phyloP scores from a whole-genome alignment of 2,329 filamentous ascomycete genomes.

The Monilinia aucupariae region DNA sequence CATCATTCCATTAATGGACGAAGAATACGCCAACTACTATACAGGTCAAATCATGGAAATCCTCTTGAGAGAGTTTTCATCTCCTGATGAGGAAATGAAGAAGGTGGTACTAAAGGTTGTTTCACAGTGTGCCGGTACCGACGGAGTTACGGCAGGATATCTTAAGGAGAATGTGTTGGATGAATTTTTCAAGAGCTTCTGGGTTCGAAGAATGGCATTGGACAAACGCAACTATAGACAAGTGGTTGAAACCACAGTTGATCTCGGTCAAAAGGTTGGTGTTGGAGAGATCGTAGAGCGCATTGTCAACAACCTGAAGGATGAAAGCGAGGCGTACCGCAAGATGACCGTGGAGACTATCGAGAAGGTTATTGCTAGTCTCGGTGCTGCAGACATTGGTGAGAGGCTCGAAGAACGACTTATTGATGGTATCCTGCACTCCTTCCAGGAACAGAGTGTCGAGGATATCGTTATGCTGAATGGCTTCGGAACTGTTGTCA shows the following conservation, averaged over 20 bases:
- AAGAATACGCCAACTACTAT: conserved; percentile 99
- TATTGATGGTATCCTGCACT: conserved; percentile 89
- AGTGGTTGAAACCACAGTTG: conserved; percentile 96
- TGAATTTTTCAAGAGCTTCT: conserved; percentile 98
- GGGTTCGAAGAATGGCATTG: conserved; percentile 93
- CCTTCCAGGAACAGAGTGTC: conserved; percentile 96
- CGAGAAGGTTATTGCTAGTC: conserved; percentile 88
- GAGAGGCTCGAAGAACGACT: conserved; percentile 88
- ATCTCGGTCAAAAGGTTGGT: conserved; percentile 96
- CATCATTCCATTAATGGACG: conserved; percentile 98
- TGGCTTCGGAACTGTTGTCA: conserved; percentile 95
- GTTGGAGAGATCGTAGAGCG: conserved; percentile 90
- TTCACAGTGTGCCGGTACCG: conserved; percentile 88
- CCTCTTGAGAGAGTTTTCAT: conserved; percentile 88
- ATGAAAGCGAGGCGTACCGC: conserved; percentile 94
- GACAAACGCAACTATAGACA: conserved; percentile 98
- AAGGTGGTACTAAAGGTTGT: conserved; percentile 98
- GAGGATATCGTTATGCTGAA: conserved; percentile 96
- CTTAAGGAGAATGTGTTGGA: conserved; percentile 91
- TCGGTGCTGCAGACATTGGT: conserved; percentile 90
- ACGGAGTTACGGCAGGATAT: conserved; percentile 91
- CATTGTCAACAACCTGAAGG: conserved; percentile 92
- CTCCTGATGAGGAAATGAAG: conserved; percentile 99
- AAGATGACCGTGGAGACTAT: conserved; percentile 99
- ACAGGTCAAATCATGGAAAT: conserved; percentile 99